These are phyloP conservation scores for Cardiospermum halicacabum DNA, from an alignment of 345 rosid genomes.

Conservation along the genomic window DNA sequence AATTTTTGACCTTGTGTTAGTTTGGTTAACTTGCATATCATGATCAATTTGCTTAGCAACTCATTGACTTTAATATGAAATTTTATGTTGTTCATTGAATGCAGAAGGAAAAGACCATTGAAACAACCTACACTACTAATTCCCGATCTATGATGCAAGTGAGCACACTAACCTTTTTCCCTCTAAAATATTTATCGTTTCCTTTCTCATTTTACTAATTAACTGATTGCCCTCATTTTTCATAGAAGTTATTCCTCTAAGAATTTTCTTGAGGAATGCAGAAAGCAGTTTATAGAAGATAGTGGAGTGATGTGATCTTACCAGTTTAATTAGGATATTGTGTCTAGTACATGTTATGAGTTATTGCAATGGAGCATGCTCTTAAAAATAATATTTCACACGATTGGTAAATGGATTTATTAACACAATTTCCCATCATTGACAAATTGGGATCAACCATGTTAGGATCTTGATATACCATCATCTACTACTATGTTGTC, in stretches of 20 bases:
- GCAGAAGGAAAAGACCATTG: conserved; percentile 76
- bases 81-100: conserved; percentile 17
- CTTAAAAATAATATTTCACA: neutral
- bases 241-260: neutral
- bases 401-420: neutral
- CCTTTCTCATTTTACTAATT: neutral
- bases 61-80: neutral
- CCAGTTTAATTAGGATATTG: neutral
- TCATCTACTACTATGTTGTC: neutral
- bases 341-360: neutral
- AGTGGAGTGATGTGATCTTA: neutral
- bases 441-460: neutral
- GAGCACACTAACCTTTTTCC: conserved; percentile 13
- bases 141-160: conserved; percentile 95
- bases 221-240: neutral
- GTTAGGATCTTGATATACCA: neutral
- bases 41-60: neutral
- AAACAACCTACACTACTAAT: conserved; percentile 85
- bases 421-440: neutral
- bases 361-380: neutral
- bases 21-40: neutral
- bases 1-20: conserved; percentile 4
- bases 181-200: neutral
- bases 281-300: neutral
- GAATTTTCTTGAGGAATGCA: neutral